These are phyloP conservation scores for Hypoxylon sp. DNA, from an alignment of 2,329 filamentous ascomycete genomes.

Conservation along the genomic window DNA sequence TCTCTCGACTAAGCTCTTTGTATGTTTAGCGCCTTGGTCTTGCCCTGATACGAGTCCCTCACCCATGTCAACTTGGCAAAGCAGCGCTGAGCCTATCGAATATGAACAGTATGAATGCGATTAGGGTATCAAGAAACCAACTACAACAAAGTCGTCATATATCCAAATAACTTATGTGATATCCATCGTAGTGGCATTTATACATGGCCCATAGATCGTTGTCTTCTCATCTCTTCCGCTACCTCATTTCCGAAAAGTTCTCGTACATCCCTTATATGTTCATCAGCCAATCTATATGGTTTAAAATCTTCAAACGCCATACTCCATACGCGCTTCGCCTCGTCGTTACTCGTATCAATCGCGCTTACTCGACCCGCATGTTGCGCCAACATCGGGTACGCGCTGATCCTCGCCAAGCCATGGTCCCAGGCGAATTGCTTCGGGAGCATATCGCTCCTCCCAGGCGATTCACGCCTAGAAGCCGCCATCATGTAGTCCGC, in stretches of 20 bases:
- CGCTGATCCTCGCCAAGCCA: slow-evolving; percentile 52
- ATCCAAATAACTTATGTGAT: neutral
- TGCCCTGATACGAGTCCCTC: slow-evolving; percentile 1
- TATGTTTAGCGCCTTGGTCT: slow-evolving; percentile 24
- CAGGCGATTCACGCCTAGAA: slow-evolving; percentile 39
- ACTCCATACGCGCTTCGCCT: slow-evolving; percentile 53
- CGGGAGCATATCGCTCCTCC: slow-evolving; percentile 53
- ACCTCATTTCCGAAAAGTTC: slow-evolving; percentile 49
- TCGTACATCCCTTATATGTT: slow-evolving; percentile 47
- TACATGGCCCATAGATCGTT: slow-evolving; percentile 1
- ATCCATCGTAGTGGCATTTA: neutral
- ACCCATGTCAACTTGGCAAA: slow-evolving; percentile 3
- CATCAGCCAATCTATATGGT: slow-evolving; percentile 41
- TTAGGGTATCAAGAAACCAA: neutral
- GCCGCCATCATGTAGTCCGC: slow-evolving; percentile 47
- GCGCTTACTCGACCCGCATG: slow-evolving; percentile 52
- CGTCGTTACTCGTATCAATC: slow-evolving; percentile 51
- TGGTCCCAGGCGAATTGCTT: slow-evolving; percentile 52
- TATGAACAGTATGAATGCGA: neutral
- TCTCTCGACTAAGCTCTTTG: slow-evolving; percentile 8
- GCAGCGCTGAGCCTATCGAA: neutral
- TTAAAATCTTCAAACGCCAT: slow-evolving; percentile 53
- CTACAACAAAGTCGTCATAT: neutral
- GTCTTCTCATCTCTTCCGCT: slow-evolving; percentile 27
- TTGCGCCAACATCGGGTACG: slow-evolving; percentile 55